Percentiles rank a stretch among this genome's conserved stretches.
Evolutionary conservation across 2,329 filamentous ascomycete species (phyloP).

Genomic region (Colletotrichum incanum): DNA sequence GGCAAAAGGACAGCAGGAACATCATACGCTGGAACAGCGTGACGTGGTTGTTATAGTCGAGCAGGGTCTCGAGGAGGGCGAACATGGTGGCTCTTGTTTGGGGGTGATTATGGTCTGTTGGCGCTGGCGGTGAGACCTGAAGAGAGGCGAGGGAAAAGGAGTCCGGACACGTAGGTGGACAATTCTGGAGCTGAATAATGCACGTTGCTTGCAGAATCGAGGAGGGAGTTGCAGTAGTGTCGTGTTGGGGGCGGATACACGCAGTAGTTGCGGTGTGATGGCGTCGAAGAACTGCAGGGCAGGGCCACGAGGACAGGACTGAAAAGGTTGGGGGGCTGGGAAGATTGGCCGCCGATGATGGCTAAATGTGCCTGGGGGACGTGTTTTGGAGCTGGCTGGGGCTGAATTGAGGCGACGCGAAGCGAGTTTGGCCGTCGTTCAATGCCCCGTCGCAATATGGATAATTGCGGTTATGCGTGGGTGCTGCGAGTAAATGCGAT

Average conservation of each 20-base stretch:
- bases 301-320: slow-evolving; percentile 11
- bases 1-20: slow-evolving; percentile 44
- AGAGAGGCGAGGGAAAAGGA: background rate
- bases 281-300: slow-evolving; percentile 24
- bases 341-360: background rate
- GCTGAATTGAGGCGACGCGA: background rate
- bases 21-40: slow-evolving; percentile 44
- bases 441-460: background rate
- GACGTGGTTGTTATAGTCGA: slow-evolving; percentile 41
- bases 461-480: slow-evolving; percentile 1
- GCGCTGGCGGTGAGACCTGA: slow-evolving; percentile 17
- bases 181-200: slow-evolving; percentile 10
- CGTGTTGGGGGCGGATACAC: slow-evolving; percentile 14
- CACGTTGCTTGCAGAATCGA: background rate
- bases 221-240: slow-evolving; percentile 20
- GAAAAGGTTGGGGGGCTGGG: background rate
- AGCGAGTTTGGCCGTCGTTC: background rate
- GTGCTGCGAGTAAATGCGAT: background rate
- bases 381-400: no score
- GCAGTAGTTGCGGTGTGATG: slow-evolving; percentile 30
- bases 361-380: background rate
- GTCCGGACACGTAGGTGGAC: slow-evolving; percentile 1
- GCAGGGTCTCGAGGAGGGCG: slow-evolving; percentile 29
- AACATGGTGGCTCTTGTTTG: slow-evolving; percentile 18
- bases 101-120: background rate